Evolutionary conservation across 2,329 filamentous ascomycete species (phyloP).

Genomic region (Hymenoscyphus fructigenus): DNA sequence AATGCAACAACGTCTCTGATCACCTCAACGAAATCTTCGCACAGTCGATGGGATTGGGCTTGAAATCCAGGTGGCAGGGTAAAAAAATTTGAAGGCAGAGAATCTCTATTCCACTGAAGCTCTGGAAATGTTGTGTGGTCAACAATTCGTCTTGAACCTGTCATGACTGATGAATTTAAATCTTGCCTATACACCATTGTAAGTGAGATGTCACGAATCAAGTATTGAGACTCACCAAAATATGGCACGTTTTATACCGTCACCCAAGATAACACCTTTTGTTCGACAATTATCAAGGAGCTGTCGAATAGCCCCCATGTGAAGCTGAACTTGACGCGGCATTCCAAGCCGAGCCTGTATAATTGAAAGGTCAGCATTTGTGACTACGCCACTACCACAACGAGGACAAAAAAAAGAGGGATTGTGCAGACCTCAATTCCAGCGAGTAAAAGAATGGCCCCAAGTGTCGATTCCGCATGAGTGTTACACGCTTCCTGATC

Average conservation of each 20-base stretch:
- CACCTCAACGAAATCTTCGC: constrained; percentile 37
- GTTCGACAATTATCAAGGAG: constrained; percentile 38
- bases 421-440: constrained; percentile 41
- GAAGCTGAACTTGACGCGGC: constrained; percentile 41
- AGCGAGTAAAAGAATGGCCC: constrained; percentile 44
- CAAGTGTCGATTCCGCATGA: constrained; percentile 34
- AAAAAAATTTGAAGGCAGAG: constrained; percentile 34
- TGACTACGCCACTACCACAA: neutral
- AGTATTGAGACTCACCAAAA: constrained; percentile 40
- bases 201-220: constrained; percentile 11
- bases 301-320: constrained; percentile 41
- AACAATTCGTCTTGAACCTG: constrained; percentile 42
- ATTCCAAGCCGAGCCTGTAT: constrained; percentile 41
- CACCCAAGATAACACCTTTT: constrained; percentile 36
- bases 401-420: neutral
- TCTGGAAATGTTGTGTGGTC: constrained; percentile 44
- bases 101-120: constrained; percentile 42
- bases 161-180: constrained; percentile 42
- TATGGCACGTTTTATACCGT: constrained; percentile 45
- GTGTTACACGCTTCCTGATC: constrained; percentile 37
- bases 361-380: constrained; percentile 13
- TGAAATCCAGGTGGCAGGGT: constrained; percentile 40
- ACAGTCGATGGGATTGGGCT: constrained; percentile 27
- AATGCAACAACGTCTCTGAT: constrained; percentile 42
- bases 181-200: constrained; percentile 41